Evolutionary conservation across 352 stramenopile species (phyloP).

Genomic region (Globisporangium nodosum): DNA sequence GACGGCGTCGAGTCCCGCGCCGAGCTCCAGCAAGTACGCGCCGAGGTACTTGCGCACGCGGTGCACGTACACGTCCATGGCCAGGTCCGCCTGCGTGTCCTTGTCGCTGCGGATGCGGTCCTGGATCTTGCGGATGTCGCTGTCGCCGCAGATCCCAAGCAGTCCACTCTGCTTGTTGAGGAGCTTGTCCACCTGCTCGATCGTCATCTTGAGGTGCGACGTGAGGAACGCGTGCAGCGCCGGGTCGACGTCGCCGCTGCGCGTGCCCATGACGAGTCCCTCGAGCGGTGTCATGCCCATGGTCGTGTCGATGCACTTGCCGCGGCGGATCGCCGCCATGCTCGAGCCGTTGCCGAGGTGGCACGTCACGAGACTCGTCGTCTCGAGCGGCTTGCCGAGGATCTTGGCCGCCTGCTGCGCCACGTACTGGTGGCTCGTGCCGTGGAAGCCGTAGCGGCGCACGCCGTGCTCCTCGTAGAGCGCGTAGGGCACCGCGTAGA

Average conservation of each 20-base stretch:
- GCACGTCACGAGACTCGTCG: slow-evolving; percentile 79
- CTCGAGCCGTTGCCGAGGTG: slow-evolving; percentile 87
- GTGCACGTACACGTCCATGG: slow-evolving; percentile 82
- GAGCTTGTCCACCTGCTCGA: slow-evolving; percentile 75
- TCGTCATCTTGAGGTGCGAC: slow-evolving; percentile 61
- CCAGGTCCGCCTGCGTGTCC: slow-evolving; percentile 57
- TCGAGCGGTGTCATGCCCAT: slow-evolving; percentile 89
- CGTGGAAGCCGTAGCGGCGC: slow-evolving; percentile 89
- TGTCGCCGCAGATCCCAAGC: slow-evolving; percentile 72
- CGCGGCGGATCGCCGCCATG: slow-evolving; percentile 71
- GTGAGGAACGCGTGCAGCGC: slow-evolving; percentile 74
- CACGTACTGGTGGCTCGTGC: slow-evolving; percentile 86
- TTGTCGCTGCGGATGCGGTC: slow-evolving; percentile 39
- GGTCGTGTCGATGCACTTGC: slow-evolving; percentile 81
- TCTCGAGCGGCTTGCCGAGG: slow-evolving; percentile 45
- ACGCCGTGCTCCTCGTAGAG: slow-evolving; percentile 80
- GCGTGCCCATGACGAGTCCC: slow-evolving; percentile 87
- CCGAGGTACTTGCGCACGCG: slow-evolving; percentile 87
- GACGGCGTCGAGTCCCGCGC: slow-evolving; percentile 67
- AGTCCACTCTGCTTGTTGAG: slow-evolving; percentile 90
- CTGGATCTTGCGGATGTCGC: slow-evolving; percentile 80
- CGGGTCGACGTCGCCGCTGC: slow-evolving; percentile 82
- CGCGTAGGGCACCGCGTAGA: slow-evolving; percentile 75
- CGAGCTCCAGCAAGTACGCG: slow-evolving; percentile 69
- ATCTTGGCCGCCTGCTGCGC: slow-evolving; percentile 55